Evolutionary conservation across 768 basidiomycete genomes (phyloP), one percentile per base, ranked within the genome.

Genomic region (Suillus cothurnatus): DNA sequence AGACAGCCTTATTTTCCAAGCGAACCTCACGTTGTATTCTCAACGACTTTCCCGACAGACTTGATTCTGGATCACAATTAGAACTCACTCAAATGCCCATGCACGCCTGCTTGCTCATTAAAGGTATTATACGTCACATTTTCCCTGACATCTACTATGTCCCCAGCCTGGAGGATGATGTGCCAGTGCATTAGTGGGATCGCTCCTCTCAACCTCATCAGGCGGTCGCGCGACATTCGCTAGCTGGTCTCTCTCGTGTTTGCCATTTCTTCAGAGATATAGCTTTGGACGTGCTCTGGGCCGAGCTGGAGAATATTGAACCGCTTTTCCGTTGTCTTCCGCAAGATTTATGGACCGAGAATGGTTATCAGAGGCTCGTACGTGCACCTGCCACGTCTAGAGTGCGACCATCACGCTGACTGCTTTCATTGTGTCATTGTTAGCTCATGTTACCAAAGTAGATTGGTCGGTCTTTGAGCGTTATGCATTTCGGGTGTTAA

Each of bases 241-340:
- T 39, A 32, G 57, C 23, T 17, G 36, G 4, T 3, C 56, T 56
- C 55, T 57, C 34, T 36, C 14, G 34, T 17, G n/a, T 36, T 23
- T 70, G 67, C 52, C 67, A 12, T 17, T 28, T 64, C 19, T 72
- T 72, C 65, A 71, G 57, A 28, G 64, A 66, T 0, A 58, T 62
- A 6, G 72, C 70, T 3, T 23, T 73, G 12, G 55, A 66, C 23
- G 43, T 64, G 49, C 50, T 70, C 4, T 73, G 62, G 70, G 47
- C 47, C 2, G 47, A 67, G 34, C 62, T 73, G 43, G 38, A 56
- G 2, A 61, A 63, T 55, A 11, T 71, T n/a, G 31, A 64, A 7
- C 72, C 70, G 11, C 53, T 71, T 8, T 43, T 73, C 26, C 45
- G 49, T 28, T 70, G 67, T 31, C 57, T 72, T 14, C 68, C 66